Base-by-base conservation (phyloP, 192 early-diverging fungal genomes). In the Mortierella hygrophila region DNA sequence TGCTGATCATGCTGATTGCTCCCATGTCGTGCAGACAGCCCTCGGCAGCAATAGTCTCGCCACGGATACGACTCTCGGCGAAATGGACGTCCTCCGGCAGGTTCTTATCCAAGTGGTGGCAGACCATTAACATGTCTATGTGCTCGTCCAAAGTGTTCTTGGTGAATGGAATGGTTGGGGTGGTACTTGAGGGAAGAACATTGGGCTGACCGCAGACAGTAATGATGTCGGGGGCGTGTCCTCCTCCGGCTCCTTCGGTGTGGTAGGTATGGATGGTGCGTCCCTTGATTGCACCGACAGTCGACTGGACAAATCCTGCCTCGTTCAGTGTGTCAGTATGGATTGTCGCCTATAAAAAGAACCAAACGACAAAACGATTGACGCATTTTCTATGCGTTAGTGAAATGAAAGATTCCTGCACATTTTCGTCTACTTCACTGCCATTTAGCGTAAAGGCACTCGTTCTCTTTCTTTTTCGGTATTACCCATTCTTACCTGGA, bases 311-410 rank as follows among this genome's bases (percentile, higher is more conserved):
- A 89, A 98, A 99, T 70, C 98, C 98, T 23, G 97, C 94, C 77
- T 99, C 98, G 85, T 99, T 99, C 73, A 99, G 89, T 8, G 98
- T 99, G 85, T 99, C 98, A 1, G 98, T 98, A 79, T 99, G 98
- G 77, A 99, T 97, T 15, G 94, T 98, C 6, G 94, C 93, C 89
- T 96, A 89, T 0, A 90, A 32, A 20, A 18, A n/a, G 38, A 44
- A 3, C 40, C 32, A 40, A 69, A n/a, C 42, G 8, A 41, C 32
- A 52, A 75, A n/a, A 79, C 6, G 42, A 32, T 54, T 52, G 26
- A 37, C n/a, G 46, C 21, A 68, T 46, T 20, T 77, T 42, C 23
- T 55, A 16, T 47, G 60, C 6, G 15, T 16, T 76, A 38, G n/a
- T 42, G 40, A 63, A 40, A 4, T 2, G 35, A 42, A 38, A 84